Evolutionary conservation across 352 stramenopile genomes (phyloP), one percentile per base, ranked within the genome.

Genomic region (Pythium pyrilobum): DNA sequence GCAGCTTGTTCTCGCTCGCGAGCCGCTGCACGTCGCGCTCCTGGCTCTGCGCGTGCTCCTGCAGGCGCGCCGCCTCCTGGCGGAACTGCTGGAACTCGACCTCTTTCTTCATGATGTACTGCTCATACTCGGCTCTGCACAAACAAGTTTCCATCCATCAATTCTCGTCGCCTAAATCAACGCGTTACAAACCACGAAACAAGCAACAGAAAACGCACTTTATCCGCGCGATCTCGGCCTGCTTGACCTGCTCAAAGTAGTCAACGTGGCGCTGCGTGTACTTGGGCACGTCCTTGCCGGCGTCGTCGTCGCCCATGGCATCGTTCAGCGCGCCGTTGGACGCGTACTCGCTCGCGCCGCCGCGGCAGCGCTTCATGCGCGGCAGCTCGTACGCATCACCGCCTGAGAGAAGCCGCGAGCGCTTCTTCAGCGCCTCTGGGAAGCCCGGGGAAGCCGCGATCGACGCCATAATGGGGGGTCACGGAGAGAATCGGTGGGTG

Each of bases 201-300:
- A 28, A 2, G 12, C 9, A n/a, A 42, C 12, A 51, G 27, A 55
- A 25, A 59, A 9, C 33, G 12, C 41, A 82, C 66, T 75, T 75
- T 69, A 95, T 79, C 56, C 84, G 77, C 29, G 69, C 71, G 36
- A 89, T 79, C 49, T 92, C 84, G 28, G 79, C 77, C 51, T 87
- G 80, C 56, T 95, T 92, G 31, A 83, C 66, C 51, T 92, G 81
- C 56, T 95, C 84, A 61, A 95, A 87, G 71, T 87, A 95, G 45
- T 92, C 84, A 20, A 95, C 80, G 34, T 95, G 84, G 28, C 84
- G 75, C 56, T 95, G 84, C 44, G 78, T 87, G 67, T 88, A 94
- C 72, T 92, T 93, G 62, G 79, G 68, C 49, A 85, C 62, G 46
- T 91, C 82, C 5, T 74, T 69, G 27, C 7, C 28, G 5, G 52